Base-by-base conservation (phyloP, 2,329 filamentous ascomycete species). In the Monosporascus sp. region DNA sequence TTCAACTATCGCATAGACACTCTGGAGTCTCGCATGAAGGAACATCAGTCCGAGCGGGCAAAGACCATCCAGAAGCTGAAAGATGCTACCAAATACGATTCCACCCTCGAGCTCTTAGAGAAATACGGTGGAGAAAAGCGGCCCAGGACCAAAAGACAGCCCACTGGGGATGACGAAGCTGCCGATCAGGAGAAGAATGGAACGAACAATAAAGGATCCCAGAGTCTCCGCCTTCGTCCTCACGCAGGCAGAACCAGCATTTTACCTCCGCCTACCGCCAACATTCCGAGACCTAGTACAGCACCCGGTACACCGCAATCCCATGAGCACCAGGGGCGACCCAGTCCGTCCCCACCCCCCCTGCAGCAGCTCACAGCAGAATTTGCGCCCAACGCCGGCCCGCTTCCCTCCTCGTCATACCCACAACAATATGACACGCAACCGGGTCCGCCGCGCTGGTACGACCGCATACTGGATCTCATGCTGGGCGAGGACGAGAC, bases 401-500 rank as follows among this genome's bases (percentile, higher is more conserved):
- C 56, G 66, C 43, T 63, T 66, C 43, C 60, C 50, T 53, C 48
- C 63, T 14, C 22, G 7, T n/a, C 25, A 31, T 20, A 20, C 41
- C 25, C 22, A 22, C 15, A 22, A 27, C 76, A 77, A 53, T 68
- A 70, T 48, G 64, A 68, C 6, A 46, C 56, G 24, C 60, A 58
- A 41, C 53, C 59, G 3, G 65, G 63, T 11, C 60, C 59, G 8
- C 75, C 84, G 17, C 85, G 88, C 65, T 99, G 94, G 94, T 99
- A 97, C 71, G 94, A 99, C 68, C 84, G 93, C 52, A 85, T 99
- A 50, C 77, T 99, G 53, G 94, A 99, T 65, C 83, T 96, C 0
- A 82, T 99, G 25, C 80, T 99, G 0, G 94, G 94, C 48, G 94
- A 99, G 66, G 94, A 99, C 64, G 94, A 99, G 71, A 95, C 89